Conservation (phyloP, 116 monocot genomes). For the Cymodocea nodosa region DNA sequence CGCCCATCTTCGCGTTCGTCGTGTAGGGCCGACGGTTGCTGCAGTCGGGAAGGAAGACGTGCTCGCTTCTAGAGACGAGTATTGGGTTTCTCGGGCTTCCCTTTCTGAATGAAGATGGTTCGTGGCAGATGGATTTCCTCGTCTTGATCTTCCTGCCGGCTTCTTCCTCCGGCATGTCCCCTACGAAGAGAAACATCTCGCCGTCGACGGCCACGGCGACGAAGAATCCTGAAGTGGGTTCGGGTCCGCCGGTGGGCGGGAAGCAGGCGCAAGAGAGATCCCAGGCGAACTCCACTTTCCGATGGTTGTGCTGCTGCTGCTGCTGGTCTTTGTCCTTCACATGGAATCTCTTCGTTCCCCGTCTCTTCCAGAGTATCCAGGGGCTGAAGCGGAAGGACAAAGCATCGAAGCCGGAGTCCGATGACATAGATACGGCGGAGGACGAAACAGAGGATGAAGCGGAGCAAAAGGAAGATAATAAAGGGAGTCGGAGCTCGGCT, state of each 20-base stretch:
- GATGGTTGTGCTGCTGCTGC: no score
- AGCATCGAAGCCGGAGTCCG: background rate
- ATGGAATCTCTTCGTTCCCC: no score
- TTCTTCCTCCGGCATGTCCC: slow-evolving; percentile 23
- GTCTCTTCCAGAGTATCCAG: no score
- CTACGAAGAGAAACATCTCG: slow-evolving; percentile 33
- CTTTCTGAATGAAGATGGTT: background rate
- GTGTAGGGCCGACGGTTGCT: slow-evolving; percentile 14
- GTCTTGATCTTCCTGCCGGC: slow-evolving; percentile 7
- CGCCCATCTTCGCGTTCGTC: slow-evolving; percentile 44
- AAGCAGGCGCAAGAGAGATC: background rate
- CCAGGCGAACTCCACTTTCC: background rate
- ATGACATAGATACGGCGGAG: no score
- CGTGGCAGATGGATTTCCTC: background rate
- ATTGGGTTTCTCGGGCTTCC: slow-evolving; percentile 2
- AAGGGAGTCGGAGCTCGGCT: no score
- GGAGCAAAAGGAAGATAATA: no score
- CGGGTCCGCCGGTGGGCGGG: background rate
- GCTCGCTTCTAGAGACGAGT: slow-evolving; percentile 61
- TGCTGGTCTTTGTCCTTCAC: no score
- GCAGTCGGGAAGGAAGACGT: slow-evolving; percentile 30
- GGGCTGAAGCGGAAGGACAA: background rate
- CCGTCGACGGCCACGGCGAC: slow-evolving; percentile 37
- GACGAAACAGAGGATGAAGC: no score
- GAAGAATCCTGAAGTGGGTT: slow-evolving; percentile 16